Conservation (phyloP, 768 basidiomycete genomes). For the Pleurotus tuoliensis region DNA sequence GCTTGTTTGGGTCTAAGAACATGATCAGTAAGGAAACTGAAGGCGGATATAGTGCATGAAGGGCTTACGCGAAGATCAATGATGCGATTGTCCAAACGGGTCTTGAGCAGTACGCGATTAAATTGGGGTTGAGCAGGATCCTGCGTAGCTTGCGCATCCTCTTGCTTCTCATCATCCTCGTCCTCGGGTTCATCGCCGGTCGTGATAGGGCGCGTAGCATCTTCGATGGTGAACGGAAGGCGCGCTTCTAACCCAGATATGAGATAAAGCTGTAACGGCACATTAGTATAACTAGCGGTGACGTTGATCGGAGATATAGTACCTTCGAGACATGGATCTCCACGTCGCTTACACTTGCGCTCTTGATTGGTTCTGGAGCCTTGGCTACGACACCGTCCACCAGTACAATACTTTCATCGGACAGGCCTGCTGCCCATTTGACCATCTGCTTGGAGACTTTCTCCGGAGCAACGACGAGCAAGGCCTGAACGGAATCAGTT, state of each 20-base stretch:
- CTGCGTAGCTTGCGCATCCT: background rate
- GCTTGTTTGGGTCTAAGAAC: slow-evolving; percentile 80
- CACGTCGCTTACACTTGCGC: slow-evolving; percentile 80
- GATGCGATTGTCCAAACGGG: slow-evolving; percentile 90
- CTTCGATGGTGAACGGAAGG: slow-evolving; percentile 90
- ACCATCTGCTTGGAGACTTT: slow-evolving; percentile 96
- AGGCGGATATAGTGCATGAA: background rate
- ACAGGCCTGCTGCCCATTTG: slow-evolving; percentile 78
- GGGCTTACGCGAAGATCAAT: slow-evolving; percentile 83
- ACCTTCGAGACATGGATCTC: slow-evolving; percentile 87
- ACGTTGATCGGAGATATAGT: background rate
- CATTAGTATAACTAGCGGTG: slow-evolving; percentile 1
- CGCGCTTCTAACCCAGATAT: slow-evolving; percentile 74
- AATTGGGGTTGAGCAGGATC: slow-evolving; percentile 36
- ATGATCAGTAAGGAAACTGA: background rate
- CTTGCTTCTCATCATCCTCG: slow-evolving; percentile 20
- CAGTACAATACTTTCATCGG: slow-evolving; percentile 87
- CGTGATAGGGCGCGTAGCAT: slow-evolving; percentile 81
- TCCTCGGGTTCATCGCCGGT: slow-evolving; percentile 55
- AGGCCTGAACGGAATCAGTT: slow-evolving; percentile 80
- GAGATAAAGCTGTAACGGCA: slow-evolving; percentile 61
- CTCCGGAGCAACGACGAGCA: slow-evolving; percentile 66
- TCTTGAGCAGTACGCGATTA: slow-evolving; percentile 85
- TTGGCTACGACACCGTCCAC: slow-evolving; percentile 82
- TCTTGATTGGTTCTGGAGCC: slow-evolving; percentile 84